Percentiles rank a stretch among this genome's conserved stretches.
phyloP scores from a whole-genome alignment of 2,329 filamentous ascomycete genomes.

The Verticillium tricorpus region DNA sequence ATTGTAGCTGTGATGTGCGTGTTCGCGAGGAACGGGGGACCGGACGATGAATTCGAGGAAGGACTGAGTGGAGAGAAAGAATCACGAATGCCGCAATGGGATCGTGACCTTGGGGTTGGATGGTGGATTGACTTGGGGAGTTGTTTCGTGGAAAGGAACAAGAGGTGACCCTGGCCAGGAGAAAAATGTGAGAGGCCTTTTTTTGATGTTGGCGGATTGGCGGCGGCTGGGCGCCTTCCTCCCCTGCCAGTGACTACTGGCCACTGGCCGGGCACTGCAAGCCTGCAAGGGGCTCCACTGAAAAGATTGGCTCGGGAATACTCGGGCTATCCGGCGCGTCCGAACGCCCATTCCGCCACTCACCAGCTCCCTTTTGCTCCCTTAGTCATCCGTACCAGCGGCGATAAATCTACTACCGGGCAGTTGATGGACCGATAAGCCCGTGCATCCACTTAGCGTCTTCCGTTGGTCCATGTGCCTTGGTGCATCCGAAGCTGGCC shows the following conservation, averaged over 20 bases:
- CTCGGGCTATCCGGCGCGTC: constrained; percentile 9
- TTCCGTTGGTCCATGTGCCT: constrained; percentile 12
- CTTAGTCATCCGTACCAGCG: not conserved
- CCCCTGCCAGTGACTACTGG: not conserved
- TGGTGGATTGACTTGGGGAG: not conserved
- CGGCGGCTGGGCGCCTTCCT: not conserved
- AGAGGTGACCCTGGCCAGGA: constrained; percentile 1
- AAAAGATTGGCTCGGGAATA: constrained; percentile 14
- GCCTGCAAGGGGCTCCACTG: not conserved
- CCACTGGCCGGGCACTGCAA: too few species aligned
- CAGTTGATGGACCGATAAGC: not conserved
- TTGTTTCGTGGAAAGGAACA: constrained; percentile 3
- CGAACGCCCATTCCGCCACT: not conserved
- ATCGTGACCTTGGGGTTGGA: constrained; percentile 7
- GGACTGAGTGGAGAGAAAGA: constrained; percentile 27
- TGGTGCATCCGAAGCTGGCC: not conserved
- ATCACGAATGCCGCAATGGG: constrained; percentile 11
- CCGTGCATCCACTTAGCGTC: constrained; percentile 8
- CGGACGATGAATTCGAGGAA: constrained; percentile 20
- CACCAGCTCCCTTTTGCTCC: not conserved
- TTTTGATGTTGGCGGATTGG: constrained; percentile 7
- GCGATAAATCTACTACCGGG: constrained; percentile 1
- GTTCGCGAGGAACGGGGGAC: constrained; percentile 8
- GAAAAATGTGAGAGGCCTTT: constrained; percentile 13
- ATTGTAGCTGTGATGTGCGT: constrained; percentile 28